Evolutionary conservation across 192 early-diverging fungal genomes (phyloP), one percentile per base, ranked within the genome.

Genomic region (Coemansia sp.): DNA sequence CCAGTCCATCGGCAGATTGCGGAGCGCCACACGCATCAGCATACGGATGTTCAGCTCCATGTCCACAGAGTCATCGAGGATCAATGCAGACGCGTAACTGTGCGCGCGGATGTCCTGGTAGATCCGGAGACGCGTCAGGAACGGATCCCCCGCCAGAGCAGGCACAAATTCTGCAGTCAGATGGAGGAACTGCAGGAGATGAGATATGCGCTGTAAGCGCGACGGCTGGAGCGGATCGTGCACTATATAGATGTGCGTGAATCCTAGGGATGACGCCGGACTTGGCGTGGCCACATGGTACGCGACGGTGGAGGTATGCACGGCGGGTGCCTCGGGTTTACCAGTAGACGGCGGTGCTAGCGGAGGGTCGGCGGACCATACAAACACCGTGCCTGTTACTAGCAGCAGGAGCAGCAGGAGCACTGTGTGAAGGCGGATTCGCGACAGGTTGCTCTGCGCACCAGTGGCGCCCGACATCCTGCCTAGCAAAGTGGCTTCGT

Each of bases 21-120:
- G 22, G 48, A 62, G 66, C 8, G 61, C 41, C 8, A 29, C 41
- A 2, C 38, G 56, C 64, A 70, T 70, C 3, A 66, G 42, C 3
- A 54, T 60, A 17, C 59, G 66, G 37, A 76, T 65, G n/a, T 62
- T 63, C 8, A 76, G 52, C 50, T 76, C 68, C 56, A 76, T 70
- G 37, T 70, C 67, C 8, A 76, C 64, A 0, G 67, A 69, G 57
- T 70, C 67, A 12, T 76, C 67, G 48, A 76, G 67, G 3, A 76
- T 63, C 15, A 69, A 33, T 4, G 73, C 73, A 3, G 60, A 66
- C 1, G 26, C 18, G 52, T 69, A 66, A 8, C 56, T 52, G 24
- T 38, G 27, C 10, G 54, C 34, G 34, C 43, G 46, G 48, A 76
- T 69, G 15, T 76, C 63, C 15, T 59, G 54, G 50, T 62, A 66